Evolutionary conservation across 305 asterid genomes (phyloP), one percentile per base, ranked within the genome.

Genomic region (Plantago lanceolata): DNA sequence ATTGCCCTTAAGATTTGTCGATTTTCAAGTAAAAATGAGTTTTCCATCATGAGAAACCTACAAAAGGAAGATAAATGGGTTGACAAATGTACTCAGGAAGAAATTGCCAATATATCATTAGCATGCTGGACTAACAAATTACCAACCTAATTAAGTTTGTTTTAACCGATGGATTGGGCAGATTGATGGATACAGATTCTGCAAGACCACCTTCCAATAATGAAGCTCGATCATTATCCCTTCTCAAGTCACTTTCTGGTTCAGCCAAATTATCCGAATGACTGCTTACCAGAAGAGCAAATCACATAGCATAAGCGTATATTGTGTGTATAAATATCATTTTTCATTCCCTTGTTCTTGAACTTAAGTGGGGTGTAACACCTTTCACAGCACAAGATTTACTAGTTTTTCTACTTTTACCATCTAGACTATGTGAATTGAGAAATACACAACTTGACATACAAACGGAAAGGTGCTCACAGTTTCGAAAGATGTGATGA

Each of bases 1-100:
- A 90, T 81, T 63, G 96, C 85, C 82, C 94, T 86, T 61, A 90
- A 61, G 62, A 84, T 71, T 70, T 70, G 84, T 61, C 95, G 86
- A 67, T 85, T 88, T 73, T 90, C 95, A 48, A 88, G 89, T 82
- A 90, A 80, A 84, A 85, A 90, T n/a, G 96, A 81, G 65, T 88
- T 94, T 61, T 88, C 96, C 96, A 88, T 88, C 48, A 72, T 76
- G 47, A 90, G 47, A 76, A 90, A 88, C 83, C 97, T 90, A 72
- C 55, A 76, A 12, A 76, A 59, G 63, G 67, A 74, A 64, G 65
- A 5, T 71, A 69, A 64, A 52, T 50, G 64, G 48, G 19, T 37
- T 61, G 63, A 69, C 59, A 28, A 69, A 61, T 29, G 33, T 21
- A 29, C 40, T 66, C 57, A 8, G 35, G 44, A 56, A 68, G 33